A percentile compares a stretch with the other conserved stretches of the same genome.
phyloP scores from a whole-genome alignment of 1,284 basidiomycete species.

The Bondarzewia mesenterica region DNA sequence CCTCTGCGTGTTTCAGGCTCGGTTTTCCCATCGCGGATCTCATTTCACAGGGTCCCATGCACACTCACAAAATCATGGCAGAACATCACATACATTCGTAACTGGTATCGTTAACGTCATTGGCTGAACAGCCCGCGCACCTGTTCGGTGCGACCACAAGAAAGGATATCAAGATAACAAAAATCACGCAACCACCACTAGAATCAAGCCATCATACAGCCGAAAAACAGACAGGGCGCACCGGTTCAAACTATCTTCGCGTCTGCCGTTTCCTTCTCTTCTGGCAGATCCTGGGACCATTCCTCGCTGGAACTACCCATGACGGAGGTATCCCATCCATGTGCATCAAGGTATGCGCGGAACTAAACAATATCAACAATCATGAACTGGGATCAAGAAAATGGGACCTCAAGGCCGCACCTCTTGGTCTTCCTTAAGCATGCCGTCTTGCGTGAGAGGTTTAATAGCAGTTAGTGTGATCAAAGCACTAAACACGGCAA shows the following conservation, averaged over 20 bases:
- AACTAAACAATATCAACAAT: constrained; percentile 37
- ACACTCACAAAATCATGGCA: too few species aligned
- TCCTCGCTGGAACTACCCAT: constrained; percentile 42
- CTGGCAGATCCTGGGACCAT: background rate
- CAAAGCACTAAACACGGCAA: constrained; percentile 74
- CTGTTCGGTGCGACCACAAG: background rate
- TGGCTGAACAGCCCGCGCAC: too few species aligned
- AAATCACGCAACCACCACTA: background rate
- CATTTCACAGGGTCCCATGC: too few species aligned
- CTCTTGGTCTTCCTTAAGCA: constrained; percentile 66
- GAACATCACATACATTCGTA: too few species aligned
- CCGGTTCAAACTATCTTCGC: too few species aligned
- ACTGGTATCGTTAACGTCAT: too few species aligned
- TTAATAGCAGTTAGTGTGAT: constrained; percentile 71
- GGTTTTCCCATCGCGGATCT: too few species aligned
- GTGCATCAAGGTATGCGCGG: constrained; percentile 66
- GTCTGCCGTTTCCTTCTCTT: background rate
- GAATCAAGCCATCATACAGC: background rate
- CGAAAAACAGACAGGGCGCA: background rate
- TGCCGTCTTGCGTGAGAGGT: constrained; percentile 71
- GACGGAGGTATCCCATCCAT: constrained; percentile 69
- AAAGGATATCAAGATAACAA: background rate
- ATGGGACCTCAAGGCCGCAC: constrained; percentile 26
- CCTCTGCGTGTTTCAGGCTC: too few species aligned
- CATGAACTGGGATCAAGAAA: too few species aligned